These are phyloP conservation scores for Buddleja alternifolia DNA, from an alignment of 257 asterid species.

Conservation along the genomic window DNA sequence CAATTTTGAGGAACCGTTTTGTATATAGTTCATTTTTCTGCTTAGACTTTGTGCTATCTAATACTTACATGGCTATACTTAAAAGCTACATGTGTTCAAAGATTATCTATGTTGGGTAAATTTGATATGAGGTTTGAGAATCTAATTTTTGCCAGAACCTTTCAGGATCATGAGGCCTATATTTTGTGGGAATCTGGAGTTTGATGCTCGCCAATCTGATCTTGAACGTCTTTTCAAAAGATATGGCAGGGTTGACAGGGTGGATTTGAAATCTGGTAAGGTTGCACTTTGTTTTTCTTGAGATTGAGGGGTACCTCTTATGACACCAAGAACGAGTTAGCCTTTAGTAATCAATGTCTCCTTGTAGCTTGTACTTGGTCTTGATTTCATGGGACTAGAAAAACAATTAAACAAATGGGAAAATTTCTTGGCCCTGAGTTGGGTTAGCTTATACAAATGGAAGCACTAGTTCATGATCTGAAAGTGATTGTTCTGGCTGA, in stretches of 20 bases:
- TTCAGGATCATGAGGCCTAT: constrained; percentile 65
- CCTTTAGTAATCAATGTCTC: neutral
- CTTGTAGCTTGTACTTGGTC: constrained; percentile 13
- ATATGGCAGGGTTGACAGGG: constrained; percentile 94
- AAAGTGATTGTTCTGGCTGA: constrained; percentile 10
- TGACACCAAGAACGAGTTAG: neutral
- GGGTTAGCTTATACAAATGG: neutral
- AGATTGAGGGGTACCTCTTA: neutral
- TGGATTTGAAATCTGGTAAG: constrained; percentile 91
- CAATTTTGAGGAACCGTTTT: neutral
- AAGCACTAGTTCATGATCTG: neutral
- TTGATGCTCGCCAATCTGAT: constrained; percentile 84
- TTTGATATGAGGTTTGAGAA: constrained; percentile 2
- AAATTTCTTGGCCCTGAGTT: neutral
- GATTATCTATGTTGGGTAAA: neutral
- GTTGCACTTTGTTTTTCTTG: constrained; percentile 15
- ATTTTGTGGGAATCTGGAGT: constrained; percentile 91
- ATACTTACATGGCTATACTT: neutral
- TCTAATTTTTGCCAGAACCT: constrained; percentile 31
- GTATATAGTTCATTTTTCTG: neutral
- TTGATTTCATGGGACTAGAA: neutral
- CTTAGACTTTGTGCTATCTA: neutral
- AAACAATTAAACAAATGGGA: constrained; percentile 2
- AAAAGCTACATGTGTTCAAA: neutral
- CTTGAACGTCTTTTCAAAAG: constrained; percentile 80